phyloP scores from a whole-genome alignment of 805 yeast genomes.

The Nakazawaea wickerhamii region DNA sequence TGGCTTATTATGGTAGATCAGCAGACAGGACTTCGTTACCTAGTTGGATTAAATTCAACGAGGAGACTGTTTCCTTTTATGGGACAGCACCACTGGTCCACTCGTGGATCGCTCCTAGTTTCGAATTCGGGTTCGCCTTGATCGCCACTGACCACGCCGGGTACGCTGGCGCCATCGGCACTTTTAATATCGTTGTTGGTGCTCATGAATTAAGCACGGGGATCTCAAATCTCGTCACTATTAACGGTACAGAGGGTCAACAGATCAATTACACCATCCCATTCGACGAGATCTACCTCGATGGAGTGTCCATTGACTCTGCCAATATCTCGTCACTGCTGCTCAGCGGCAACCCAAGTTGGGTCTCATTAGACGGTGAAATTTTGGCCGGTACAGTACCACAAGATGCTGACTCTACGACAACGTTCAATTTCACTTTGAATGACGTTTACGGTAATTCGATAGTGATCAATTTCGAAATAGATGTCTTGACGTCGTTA shows the following conservation, averaged over 20 bases:
- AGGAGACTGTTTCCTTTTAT: slow-evolving; percentile 55
- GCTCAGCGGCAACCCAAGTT: slow-evolving; percentile 51
- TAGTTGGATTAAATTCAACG: slow-evolving; percentile 76
- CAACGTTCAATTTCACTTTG: slow-evolving; percentile 47
- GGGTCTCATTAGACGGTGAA: slow-evolving; percentile 40
- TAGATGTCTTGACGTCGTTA: slow-evolving; percentile 46
- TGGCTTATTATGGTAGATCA: slow-evolving; percentile 77
- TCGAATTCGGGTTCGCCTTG: slow-evolving; percentile 59
- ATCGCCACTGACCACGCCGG: slow-evolving; percentile 79
- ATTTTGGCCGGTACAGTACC: slow-evolving; percentile 57
- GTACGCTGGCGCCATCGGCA: slow-evolving; percentile 61
- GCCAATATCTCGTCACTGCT: slow-evolving; percentile 51
- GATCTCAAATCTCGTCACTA: slow-evolving; percentile 45
- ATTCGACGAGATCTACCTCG: slow-evolving; percentile 55
- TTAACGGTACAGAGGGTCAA: slow-evolving; percentile 66
- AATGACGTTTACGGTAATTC: slow-evolving; percentile 56
- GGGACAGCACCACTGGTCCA: slow-evolving; percentile 89
- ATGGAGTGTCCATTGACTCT: slow-evolving; percentile 42
- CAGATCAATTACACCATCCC: slow-evolving; percentile 56
- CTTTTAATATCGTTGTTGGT: slow-evolving; percentile 75
- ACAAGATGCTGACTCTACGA: slow-evolving; percentile 28
- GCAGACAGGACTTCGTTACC: slow-evolving; percentile 84
- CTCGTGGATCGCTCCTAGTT: slow-evolving; percentile 85
- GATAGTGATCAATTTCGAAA: slow-evolving; percentile 51
- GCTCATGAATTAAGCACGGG: slow-evolving; percentile 79